These are phyloP conservation scores for Niebla homalea DNA, from an alignment of 495 filamentous ascomycete species.

Conservation along the genomic window DNA sequence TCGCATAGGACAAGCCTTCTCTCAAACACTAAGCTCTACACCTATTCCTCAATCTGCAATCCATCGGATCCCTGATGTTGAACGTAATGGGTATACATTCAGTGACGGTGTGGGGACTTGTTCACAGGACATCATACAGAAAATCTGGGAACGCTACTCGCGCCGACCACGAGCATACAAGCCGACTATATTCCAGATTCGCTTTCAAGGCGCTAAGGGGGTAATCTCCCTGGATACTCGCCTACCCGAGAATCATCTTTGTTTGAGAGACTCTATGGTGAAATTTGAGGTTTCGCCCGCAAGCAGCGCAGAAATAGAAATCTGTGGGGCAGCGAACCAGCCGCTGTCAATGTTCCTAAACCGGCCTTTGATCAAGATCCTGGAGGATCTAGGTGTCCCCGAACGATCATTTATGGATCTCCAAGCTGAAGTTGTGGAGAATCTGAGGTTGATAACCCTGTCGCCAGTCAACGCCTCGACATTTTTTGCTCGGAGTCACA, in stretches of 20 bases:
- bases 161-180: conserved; percentile 24
- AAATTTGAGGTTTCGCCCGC: conserved; percentile 51
- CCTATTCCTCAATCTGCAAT: conserved; percentile 27
- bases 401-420: conserved; percentile 43
- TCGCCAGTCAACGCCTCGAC: conserved; percentile 42
- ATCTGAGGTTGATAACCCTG: conserved; percentile 41
- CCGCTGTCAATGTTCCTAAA: conserved; percentile 61
- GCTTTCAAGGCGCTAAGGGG: conserved; percentile 58
- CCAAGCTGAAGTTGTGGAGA: conserved; percentile 42
- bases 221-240: conserved; percentile 53
- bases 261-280: conserved; percentile 58
- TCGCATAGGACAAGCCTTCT: conserved; percentile 72
- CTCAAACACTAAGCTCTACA: conserved; percentile 50
- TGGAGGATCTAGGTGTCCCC: conserved; percentile 56
- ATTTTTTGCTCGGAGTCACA: conserved; percentile 44
- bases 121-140: conserved; percentile 40
- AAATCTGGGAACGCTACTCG: conserved; percentile 35
- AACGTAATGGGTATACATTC: conserved; percentile 41
- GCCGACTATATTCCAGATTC: conserved; percentile 58
- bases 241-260: conserved; percentile 39
- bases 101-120: conserved; percentile 71
- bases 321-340: conserved; percentile 53
- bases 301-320: conserved; percentile 44
- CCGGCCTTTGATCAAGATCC: conserved; percentile 65
- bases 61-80: conserved; percentile 28